Conservation (phyloP, 768 basidiomycete species). For the Phlebiopsis gigantea region DNA sequence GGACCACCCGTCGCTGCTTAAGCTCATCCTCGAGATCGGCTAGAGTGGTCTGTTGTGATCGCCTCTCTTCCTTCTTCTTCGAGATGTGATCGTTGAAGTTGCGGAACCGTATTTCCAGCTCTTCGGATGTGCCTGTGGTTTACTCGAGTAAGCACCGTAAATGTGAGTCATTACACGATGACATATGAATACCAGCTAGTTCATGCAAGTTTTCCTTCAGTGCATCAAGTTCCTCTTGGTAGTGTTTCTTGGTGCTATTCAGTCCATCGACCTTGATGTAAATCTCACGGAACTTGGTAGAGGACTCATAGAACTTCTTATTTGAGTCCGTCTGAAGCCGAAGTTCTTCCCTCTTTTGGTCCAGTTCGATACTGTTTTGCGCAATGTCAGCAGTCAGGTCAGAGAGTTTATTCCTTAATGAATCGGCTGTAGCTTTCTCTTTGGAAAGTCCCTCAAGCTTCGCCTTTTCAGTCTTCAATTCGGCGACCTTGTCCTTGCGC, state of each 20-base stretch:
- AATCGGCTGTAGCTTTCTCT: conserved; percentile 85
- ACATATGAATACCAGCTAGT: conserved; percentile 9
- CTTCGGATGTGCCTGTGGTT: conserved; percentile 62
- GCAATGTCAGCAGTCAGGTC: conserved; percentile 59
- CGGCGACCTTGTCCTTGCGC: conserved; percentile 85
- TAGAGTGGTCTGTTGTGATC: conserved; percentile 42
- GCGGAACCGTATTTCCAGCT: conserved; percentile 50
- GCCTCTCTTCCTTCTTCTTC: conserved; percentile 43
- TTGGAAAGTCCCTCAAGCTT: conserved; percentile 68
- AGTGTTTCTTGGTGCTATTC: conserved; percentile 53
- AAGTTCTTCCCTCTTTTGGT: conserved; percentile 61
- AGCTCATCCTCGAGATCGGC: conserved; percentile 64
- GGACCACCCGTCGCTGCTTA: conserved; percentile 38
- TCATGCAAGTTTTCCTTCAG: conserved; percentile 62
- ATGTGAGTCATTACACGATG: neutral
- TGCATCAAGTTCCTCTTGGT: conserved; percentile 57
- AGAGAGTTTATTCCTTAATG: conserved; percentile 61
- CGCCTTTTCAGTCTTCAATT: conserved; percentile 91
- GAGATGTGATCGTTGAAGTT: conserved; percentile 58
- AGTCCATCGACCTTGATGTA: conserved; percentile 66
- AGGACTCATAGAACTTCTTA: conserved; percentile 73
- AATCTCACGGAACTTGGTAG: conserved; percentile 81
- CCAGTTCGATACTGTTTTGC: conserved; percentile 67
- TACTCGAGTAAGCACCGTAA: neutral
- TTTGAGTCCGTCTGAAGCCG: conserved; percentile 66